Conservation (phyloP, 192 early-diverging fungal species). For the Mortierella alpina region DNA sequence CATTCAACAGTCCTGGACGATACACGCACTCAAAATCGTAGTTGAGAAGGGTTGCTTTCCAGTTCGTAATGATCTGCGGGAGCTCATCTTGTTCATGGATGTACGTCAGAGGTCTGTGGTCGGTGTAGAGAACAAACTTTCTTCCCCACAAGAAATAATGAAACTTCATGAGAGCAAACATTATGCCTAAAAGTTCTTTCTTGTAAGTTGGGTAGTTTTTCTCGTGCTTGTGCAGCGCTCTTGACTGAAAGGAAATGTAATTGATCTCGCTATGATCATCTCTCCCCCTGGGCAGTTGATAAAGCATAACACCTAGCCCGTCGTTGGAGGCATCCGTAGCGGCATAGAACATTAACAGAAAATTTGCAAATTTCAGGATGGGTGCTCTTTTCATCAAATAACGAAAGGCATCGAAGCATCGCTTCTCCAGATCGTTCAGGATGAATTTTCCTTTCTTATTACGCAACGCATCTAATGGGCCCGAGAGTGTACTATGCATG, state of each 20-base stretch:
- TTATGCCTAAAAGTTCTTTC: conserved; percentile 28
- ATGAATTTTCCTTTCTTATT: background rate
- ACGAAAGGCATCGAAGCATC: too few relatives aligned
- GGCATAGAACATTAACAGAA: conserved; percentile 11
- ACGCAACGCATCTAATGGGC: conserved; percentile 14
- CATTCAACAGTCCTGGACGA: conserved; percentile 29
- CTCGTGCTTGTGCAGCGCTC: conserved; percentile 16
- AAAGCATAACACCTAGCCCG: conserved; percentile 36
- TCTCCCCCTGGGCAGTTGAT: conserved; percentile 7
- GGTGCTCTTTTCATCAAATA: too few relatives aligned
- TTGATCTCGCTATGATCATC: background rate
- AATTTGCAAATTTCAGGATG: background rate
- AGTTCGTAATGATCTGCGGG: conserved; percentile 26
- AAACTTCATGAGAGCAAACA: conserved; percentile 31
- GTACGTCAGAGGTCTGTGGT: conserved; percentile 39
- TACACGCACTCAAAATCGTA: conserved; percentile 35
- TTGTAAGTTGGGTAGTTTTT: conserved; percentile 32
- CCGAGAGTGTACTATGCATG: too few relatives aligned
- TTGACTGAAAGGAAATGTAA: conserved; percentile 26
- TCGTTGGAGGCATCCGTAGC: conserved; percentile 45
- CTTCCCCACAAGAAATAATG: conserved; percentile 45
- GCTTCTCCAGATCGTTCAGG: background rate
- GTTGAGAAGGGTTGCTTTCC: conserved; percentile 35
- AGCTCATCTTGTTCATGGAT: conserved; percentile 38
- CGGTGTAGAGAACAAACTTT: conserved; percentile 34